Conservation (phyloP, 176 grass and related monocot species). For the Olyra latifolia region DNA sequence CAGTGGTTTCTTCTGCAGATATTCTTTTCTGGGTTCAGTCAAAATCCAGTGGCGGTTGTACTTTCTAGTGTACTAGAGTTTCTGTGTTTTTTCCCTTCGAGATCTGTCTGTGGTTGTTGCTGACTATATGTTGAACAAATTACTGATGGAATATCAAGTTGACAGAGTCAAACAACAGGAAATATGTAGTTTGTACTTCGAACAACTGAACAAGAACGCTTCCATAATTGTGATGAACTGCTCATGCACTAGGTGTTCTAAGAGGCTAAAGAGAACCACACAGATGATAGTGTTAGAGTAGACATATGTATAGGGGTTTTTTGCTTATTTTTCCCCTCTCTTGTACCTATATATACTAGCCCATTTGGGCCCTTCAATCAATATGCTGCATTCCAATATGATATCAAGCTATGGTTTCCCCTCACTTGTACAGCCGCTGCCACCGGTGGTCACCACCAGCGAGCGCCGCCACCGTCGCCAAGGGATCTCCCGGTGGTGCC, state of each 20-base stretch:
- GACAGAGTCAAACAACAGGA: neutral
- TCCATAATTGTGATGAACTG: neutral
- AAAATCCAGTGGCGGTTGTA: neutral
- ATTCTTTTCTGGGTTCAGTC: slow-evolving; percentile 14
- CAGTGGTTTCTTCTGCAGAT: slow-evolving; percentile 7
- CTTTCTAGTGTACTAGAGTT: neutral
- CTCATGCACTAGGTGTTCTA: slow-evolving; percentile 1
- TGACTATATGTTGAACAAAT: neutral
- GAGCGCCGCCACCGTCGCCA: too few relatives aligned
- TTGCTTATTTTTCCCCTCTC: too few relatives aligned
- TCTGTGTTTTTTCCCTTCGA: neutral
- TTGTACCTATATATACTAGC: too few relatives aligned
- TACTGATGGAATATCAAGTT: neutral
- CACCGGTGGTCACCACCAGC: too few relatives aligned
- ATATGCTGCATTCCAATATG: too few relatives aligned
- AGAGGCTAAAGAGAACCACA: slow-evolving; percentile 5
- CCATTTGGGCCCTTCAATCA: too few relatives aligned
- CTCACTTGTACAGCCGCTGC: too few relatives aligned
- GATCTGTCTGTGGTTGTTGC: neutral
- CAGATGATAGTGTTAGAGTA: too few relatives aligned
- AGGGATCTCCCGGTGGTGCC: too few relatives aligned
- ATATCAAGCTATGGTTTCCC: too few relatives aligned
- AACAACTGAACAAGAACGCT: neutral
- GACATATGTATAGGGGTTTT: too few relatives aligned
- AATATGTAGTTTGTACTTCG: neutral